These are phyloP conservation scores for Fraxinus baroniana DNA, from an alignment of 305 asterid species.

Conservation along the genomic window DNA sequence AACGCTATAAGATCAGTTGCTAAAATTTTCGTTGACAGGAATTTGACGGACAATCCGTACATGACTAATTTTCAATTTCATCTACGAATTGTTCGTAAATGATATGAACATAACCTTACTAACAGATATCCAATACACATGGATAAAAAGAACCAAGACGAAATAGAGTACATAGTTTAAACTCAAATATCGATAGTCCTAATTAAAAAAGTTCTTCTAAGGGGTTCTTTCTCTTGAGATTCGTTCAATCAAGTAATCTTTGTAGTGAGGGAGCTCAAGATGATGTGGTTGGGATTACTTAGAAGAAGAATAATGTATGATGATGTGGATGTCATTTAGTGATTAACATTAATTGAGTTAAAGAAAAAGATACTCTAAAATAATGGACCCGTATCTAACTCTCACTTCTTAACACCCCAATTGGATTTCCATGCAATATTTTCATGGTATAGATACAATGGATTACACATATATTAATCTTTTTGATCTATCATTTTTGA, in stretches of 20 bases:
- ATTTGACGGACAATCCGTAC: too few species aligned
- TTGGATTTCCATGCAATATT: background rate
- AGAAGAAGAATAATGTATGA: background rate
- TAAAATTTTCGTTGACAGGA: too few species aligned
- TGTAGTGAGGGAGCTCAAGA: background rate
- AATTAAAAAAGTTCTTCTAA: background rate
- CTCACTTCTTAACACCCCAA: background rate
- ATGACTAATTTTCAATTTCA: too few species aligned
- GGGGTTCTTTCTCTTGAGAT: background rate
- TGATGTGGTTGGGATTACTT: background rate
- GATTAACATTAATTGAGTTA: background rate
- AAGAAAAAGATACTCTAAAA: background rate
- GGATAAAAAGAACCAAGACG: background rate
- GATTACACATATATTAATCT: background rate
- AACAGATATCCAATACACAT: too few species aligned
- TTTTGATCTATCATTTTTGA: too few species aligned
- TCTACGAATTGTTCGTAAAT: too few species aligned
- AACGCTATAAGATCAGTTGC: too few species aligned
- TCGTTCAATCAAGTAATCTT: background rate
- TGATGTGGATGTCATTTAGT: background rate
- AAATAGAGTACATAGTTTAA: background rate
- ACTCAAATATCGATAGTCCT: background rate
- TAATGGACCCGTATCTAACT: background rate
- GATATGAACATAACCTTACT: too few species aligned
- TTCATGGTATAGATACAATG: background rate